phyloP scores from a whole-genome alignment of 2,329 filamentous ascomycete genomes.

The Periglandula ipomoeae region DNA sequence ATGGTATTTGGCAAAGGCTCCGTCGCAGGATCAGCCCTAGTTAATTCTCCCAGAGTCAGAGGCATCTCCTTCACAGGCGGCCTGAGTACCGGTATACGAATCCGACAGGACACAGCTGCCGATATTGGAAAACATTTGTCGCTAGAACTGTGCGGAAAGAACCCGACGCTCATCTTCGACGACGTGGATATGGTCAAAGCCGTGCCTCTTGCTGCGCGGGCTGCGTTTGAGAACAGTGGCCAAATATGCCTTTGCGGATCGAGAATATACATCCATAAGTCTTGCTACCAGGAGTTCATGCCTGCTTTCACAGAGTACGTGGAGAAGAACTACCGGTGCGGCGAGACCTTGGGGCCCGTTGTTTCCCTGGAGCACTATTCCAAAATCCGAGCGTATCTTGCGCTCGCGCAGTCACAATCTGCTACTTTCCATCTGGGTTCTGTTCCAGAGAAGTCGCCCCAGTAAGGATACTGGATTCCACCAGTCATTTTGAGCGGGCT shows the following conservation, averaged over 20 bases:
- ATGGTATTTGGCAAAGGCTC: constrained; percentile 65
- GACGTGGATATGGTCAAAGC: constrained; percentile 64
- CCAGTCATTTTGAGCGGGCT: too few relatives aligned
- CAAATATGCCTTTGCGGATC: constrained; percentile 33
- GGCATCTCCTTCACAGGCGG: constrained; percentile 72
- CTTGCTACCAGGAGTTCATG: too few relatives aligned
- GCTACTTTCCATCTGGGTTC: too few relatives aligned
- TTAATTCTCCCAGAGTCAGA: constrained; percentile 49
- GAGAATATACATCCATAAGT: too few relatives aligned
- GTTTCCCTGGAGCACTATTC: too few relatives aligned
- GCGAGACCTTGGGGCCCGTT: too few relatives aligned
- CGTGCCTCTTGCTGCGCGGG: constrained; percentile 62
- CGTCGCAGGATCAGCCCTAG: constrained; percentile 57
- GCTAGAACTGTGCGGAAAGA: constrained; percentile 65
- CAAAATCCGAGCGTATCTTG: too few relatives aligned
- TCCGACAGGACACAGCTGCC: constrained; percentile 64
- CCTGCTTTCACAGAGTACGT: too few relatives aligned
- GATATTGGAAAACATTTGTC: constrained; percentile 68
- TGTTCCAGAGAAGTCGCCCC: too few relatives aligned
- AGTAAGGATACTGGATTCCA: too few relatives aligned
- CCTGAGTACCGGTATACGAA: constrained; percentile 56
- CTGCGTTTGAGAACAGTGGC: constrained; percentile 56
- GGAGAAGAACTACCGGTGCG: too few relatives aligned
- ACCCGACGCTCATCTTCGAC: constrained; percentile 64
- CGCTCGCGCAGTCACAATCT: too few relatives aligned